Evolutionary conservation across 139 green algal species (phyloP), one percentile per base, ranked within the genome.

Genomic region (Chlamydomonas incerta): DNA sequence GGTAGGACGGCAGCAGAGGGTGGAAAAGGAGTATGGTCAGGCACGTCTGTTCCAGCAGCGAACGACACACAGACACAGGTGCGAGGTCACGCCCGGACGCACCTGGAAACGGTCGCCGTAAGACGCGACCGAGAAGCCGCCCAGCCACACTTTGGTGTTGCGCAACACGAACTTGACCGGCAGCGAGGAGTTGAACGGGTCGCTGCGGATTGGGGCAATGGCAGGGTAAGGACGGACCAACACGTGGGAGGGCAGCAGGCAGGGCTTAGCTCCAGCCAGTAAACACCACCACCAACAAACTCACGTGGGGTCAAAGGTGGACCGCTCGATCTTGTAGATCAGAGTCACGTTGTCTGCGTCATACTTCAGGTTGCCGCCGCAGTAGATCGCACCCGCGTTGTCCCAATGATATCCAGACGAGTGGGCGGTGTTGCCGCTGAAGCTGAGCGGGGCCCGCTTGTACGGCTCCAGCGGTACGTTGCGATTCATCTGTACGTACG

Each of bases 131-230:
- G 63, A 70, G 14, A 23, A 18, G 63, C 63, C 63, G 63, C 63
- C 63, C 63, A 70, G 63, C 63, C 63, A 70, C 18, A 70, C 63
- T 29, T 70, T 70, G 3, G 63, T 70, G 63, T 70, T 70, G 63
- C n/a, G 29, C 4, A 70, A 0, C 63, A 37, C n/a, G 10, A 70
- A 70, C 63, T 70, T 70, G 63, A 37, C n/a, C 3, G 8, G 29
- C n/a, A 70, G 18, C 29, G 11, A 21, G 18, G 63, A 2, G 63
- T 70, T 29, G 5, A 10, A 21, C 5, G 26, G 11, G 63, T 70
- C 63, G 29, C 63, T 35, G 41, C 41, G 41, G 41, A 5, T 13
- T 8, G 41, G 8, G 41, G 41, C 5, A 50, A 50, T 8, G 41
- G 41, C 41, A 50, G 6, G n/a, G n/a, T n/a, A n/a, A n/a, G n/a